Evolutionary conservation across 495 filamentous ascomycete genomes (phyloP).

Genomic region (Amorphotheca resinae): DNA sequence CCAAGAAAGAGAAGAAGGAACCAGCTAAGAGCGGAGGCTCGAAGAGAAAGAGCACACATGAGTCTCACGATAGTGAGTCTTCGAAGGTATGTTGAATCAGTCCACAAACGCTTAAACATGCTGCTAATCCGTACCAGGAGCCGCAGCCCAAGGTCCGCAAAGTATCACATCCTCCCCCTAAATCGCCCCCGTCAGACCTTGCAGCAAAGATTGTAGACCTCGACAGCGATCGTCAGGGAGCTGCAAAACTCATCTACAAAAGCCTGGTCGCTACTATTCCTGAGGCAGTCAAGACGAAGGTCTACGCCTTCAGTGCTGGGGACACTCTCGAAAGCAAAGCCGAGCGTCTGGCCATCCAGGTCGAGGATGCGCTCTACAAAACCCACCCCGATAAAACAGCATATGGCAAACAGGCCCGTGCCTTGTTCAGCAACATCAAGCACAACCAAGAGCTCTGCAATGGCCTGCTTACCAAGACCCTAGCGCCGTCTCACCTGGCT

Average conservation of each 20-base stretch:
- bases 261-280: constrained; percentile 28
- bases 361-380: constrained; percentile 51
- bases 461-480: constrained; percentile 54
- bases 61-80: constrained; percentile 28
- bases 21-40: constrained; percentile 26
- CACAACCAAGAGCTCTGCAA: constrained; percentile 67
- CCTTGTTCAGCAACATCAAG: constrained; percentile 73
- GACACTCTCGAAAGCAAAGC: constrained; percentile 26
- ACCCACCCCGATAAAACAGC: constrained; percentile 29
- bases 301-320: constrained; percentile 24
- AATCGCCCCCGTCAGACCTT: constrained; percentile 19
- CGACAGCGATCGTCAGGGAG: constrained; percentile 29
- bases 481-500: constrained; percentile 61
- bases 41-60: constrained; percentile 36
- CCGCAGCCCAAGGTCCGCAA: constrained; percentile 40
- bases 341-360: constrained; percentile 44
- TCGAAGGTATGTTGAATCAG: constrained; percentile 25
- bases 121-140: constrained; percentile 20
- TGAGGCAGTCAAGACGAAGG: constrained; percentile 30
- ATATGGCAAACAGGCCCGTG: constrained; percentile 33
- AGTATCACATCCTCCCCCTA: constrained; percentile 27
- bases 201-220: constrained; percentile 26
- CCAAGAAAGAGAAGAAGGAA: constrained; percentile 29
- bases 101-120: neutral
- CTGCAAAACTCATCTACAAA: constrained; percentile 32